A percentile compares a stretch with the other conserved stretches of the same genome.
Evolutionary conservation across 2,329 filamentous ascomycete genomes (phyloP).

Genomic region (Thelonectria rubi): DNA sequence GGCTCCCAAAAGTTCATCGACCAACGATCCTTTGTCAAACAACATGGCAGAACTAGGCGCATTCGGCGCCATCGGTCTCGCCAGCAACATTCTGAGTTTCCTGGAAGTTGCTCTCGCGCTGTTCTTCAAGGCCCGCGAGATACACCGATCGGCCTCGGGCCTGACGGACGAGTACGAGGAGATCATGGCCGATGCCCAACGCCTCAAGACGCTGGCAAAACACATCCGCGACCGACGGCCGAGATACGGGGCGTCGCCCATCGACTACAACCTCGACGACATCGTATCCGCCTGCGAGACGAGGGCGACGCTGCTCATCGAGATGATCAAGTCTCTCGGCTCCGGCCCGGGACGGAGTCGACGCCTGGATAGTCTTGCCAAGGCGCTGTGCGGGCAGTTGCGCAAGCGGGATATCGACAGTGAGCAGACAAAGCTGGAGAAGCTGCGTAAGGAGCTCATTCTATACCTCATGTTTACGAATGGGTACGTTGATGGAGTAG

Average conservation of each 20-base stretch:
- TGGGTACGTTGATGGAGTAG: not conserved
- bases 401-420: not conserved
- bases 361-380: not conserved
- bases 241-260: not conserved
- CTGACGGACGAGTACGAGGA: not conserved
- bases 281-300: not conserved
- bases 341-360: not conserved
- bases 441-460: not conserved
- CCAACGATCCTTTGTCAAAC: not conserved
- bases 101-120: not conserved
- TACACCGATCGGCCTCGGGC: not conserved
- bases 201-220: not conserved
- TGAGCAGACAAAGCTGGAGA: not conserved
- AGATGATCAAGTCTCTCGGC: not conserved
- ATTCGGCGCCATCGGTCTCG: not conserved
- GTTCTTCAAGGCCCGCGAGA: not conserved
- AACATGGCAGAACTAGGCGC: not conserved
- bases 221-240: not conserved
- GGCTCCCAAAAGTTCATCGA: not conserved
- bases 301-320: not conserved
- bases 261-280: not conserved
- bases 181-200: not conserved
- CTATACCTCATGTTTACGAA: not conserved
- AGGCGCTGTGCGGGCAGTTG: not conserved
- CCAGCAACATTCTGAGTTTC: not conserved